Percentiles rank a stretch among this genome's conserved stretches.
These are phyloP conservation scores for Lasiosphaeria ovina DNA, from an alignment of 495 filamentous ascomycete species.

Conservation along the genomic window DNA sequence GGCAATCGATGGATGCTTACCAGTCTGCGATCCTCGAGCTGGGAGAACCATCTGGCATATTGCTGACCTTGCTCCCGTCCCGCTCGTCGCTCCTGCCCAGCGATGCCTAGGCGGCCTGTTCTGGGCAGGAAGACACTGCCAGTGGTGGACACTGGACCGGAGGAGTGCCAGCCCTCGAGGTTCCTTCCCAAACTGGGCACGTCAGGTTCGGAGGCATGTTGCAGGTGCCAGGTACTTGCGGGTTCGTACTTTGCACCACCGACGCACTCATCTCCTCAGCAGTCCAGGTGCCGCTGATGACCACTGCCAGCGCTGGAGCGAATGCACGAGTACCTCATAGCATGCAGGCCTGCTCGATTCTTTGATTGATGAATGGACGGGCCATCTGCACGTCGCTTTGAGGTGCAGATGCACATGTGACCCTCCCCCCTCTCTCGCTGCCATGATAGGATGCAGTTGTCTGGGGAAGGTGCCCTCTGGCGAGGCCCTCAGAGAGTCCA, in stretches of 20 bases:
- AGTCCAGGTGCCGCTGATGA: conserved; percentile 11
- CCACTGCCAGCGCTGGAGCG: conserved; percentile 10
- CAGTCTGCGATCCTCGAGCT: no score
- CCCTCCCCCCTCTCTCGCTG: conserved; percentile 28
- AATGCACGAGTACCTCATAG: conserved; percentile 25
- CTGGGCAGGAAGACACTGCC: no score
- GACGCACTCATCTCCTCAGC: neutral
- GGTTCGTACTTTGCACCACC: neutral
- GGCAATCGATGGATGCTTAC: neutral
- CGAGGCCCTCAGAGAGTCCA: neutral
- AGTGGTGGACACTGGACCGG: no score
- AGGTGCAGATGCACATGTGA: conserved; percentile 39
- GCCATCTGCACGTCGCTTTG: conserved; percentile 27
- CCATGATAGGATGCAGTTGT: conserved; percentile 29
- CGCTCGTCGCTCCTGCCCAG: conserved; percentile 3
- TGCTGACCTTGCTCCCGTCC: no score
- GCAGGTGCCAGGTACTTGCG: no score
- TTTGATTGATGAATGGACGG: conserved; percentile 29
- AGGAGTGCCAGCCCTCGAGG: no score
- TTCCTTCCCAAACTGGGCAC: no score
- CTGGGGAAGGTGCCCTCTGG: conserved; percentile 23
- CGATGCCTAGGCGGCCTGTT: neutral
- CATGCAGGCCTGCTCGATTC: conserved; percentile 22
- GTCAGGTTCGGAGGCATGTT: no score
- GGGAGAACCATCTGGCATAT: no score